Evolutionary conservation across 805 yeast species (phyloP), one percentile per base, ranked within the genome.

Genomic region (Kazachstania psychrophila): DNA sequence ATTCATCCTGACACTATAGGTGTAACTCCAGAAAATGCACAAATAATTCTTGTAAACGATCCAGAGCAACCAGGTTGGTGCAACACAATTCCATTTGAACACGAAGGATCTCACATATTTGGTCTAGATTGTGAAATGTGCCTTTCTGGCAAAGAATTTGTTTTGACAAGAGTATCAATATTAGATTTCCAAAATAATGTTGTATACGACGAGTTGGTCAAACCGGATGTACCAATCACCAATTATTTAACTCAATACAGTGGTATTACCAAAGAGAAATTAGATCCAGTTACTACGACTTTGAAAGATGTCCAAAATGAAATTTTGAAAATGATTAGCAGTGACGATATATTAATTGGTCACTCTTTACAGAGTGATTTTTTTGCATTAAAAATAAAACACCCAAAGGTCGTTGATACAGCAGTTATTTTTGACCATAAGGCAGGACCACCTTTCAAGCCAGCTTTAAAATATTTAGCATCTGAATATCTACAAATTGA

Each of bases 51-150:
- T 3, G 8, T 41, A 44, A n/a, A 48, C 38, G 5, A 34, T 40
- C 9, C 32, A 37, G n/a, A 38, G 34, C 3, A 27, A 36, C 1
- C 19, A 15, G 18, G 23, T 13, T 81, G 81, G 78, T 68, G 64
- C 1, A 73, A 73, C 29, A 80, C 94, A 0, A 45, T 27, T 11
- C 38, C 51, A 1, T 72, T 75, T 42, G 72, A 70, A 1, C 78
- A 74, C 43, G 76, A 66, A 8, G 79, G 77, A 0, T 70, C 81
- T 0, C 76, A 68, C 39, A 73, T 81, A 0, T 85, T 74, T 61
- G 92, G 94, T 0, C 46, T 92, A 14, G 98, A 89, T 60, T 92
- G 98, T 65, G 98, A 89, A 60, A 92, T 89, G 86, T 86, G 96
- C 54, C 61, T 69, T 40, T 60, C 88, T 0, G 71, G 64, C 0